Evolutionary conservation across 2,329 filamentous ascomycete genomes (phyloP), one percentile per base, ranked within the genome.

Genomic region (Aspergillus quadricinctus): DNA sequence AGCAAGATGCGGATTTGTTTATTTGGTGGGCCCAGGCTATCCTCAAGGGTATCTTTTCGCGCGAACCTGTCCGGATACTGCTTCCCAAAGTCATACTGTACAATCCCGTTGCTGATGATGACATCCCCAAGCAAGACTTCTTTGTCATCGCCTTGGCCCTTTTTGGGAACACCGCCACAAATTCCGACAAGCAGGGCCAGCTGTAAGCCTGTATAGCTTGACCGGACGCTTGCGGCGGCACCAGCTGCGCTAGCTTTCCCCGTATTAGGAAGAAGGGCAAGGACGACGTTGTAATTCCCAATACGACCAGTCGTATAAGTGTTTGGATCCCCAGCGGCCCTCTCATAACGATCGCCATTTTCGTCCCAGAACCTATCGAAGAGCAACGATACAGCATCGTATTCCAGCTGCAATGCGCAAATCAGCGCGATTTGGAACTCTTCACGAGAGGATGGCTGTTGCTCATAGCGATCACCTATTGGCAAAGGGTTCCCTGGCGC

Each of bases 81-180:
- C 45, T 59, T 50, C 3, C 69, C 69, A 48, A 66, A 65, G 55
- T 72, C 67, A 40, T 61, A 68, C 37, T 70, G 61, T 19, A 69
- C 53, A 35, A 71, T 48, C 1, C 52, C 50, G 8, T 56, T 61
- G 58, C 68, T 67, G 52, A 72, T 65, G 29, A 69, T 55, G 2
- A 70, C 62, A 56, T 72, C 68, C 9, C 69, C 69, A 7, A 72
- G 63, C 3, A 64, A 52, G 45, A 69, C 64, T 31, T 68, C 61
- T 17, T 50, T 53, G n/a, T n/a, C n/a, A n/a, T n/a, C n/a, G n/a
- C n/a, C n/a, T n/a, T n/a, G n/a, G n/a, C n/a, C n/a, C 14, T 52
- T 25, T 14, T 49, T 51, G 17, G 48, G 50, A 9, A 40, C 53
- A 46, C 53, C 48, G 17, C 53, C 53, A 37, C 53, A 55, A 43